Evolutionary conservation across 192 early-diverging fungal genomes (phyloP), one percentile per base, ranked within the genome.

Genomic region (Podila epicladia): DNA sequence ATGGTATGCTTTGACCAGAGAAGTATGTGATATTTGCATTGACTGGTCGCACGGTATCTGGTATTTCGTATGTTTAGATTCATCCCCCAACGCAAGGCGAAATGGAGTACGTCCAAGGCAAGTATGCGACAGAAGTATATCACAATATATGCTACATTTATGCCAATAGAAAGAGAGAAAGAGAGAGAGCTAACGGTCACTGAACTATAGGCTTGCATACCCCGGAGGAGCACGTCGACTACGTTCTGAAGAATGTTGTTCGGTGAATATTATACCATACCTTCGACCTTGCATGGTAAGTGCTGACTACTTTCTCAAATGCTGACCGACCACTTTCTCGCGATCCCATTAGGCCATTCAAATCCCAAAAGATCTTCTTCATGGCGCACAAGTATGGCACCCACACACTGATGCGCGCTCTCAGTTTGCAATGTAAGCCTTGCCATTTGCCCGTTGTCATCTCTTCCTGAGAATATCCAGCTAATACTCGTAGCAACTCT

Each of bases 321-420:
- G 41, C 24, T 55, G 53, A n/a, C 53, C 19, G 26, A 32, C 29
- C 12, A 3, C 6, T 19, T 61, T 61, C 59, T 3, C 9, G 9
- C 9, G 7, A 37, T 17, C 12, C 41, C 13, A 0, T 58, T 33
- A 79, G 76, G 24, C 37, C 49, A 9, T 48, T 55, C 37, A 37
- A 65, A 19, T 72, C 69, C 4, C 64, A 64, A 26, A 65, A 72
- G 20, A 55, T 79, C 20, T 72, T 49, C 22, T 72, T 79, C 41
- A 72, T 79, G 32, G 76, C 69, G 2, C 76, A 79, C 70, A 79
- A 79, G 38, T 79, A 72, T 28, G 76, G 76, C 17, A 64, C 69
- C 4, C 76, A 79, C 31, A 45, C 70, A 0, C 35, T 79, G 60
- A 63, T 79, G 41, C 58, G 62, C 22, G 38, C 69, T 13, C 70